Evolutionary conservation across 805 yeast genomes (phyloP), one percentile per base, ranked within the genome.

Genomic region (Myxozyma neotropica): DNA sequence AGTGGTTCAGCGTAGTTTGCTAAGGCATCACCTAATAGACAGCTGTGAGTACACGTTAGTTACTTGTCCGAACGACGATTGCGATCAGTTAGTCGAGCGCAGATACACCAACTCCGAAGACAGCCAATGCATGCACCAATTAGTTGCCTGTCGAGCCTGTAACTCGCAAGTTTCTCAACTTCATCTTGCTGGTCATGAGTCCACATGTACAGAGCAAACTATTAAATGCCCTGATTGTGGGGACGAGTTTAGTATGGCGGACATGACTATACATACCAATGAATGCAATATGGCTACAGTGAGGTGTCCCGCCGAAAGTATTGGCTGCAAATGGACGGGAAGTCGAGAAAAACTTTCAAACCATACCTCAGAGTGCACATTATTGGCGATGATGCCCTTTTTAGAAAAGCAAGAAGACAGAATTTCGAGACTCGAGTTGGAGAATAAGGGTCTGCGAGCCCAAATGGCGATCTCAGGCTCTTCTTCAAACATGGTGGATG

Each of bases 1-100:
- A 83, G 66, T 63, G 4, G 87, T 86, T 2, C 76, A 81, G 55
- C 73, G 89, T 23, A 84, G 89, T 86, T 78, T 80, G 54, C 67
- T 85, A 5, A 78, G 78, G 52, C 77, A 72, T 45, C 90, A 86
- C 71, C 69, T 82, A 2, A 70, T 67, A 1, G 66, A 68, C 12
- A 76, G 74, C 4, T 81, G 84, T 59, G 70, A 58, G 24, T 75
- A 59, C 65, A 77, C 77, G 0, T 63, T 72, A 33, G 75, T 80
- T 7, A 64, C 57, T 27, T 81, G 84, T 62, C 67, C 68, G 0
- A 64, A 53, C 68, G 68, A 61, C 12, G 60, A 59, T 4, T 73
- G 75, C 53, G 53, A 43, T n/a, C 40, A 63, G 48, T 35, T 39
- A 4, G 55, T 67, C 21, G 64, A 68, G 58, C 65, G 72, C 15